Evolutionary conservation across 805 yeast genomes (phyloP).

Genomic region (Jamesozyma rosinii): DNA sequence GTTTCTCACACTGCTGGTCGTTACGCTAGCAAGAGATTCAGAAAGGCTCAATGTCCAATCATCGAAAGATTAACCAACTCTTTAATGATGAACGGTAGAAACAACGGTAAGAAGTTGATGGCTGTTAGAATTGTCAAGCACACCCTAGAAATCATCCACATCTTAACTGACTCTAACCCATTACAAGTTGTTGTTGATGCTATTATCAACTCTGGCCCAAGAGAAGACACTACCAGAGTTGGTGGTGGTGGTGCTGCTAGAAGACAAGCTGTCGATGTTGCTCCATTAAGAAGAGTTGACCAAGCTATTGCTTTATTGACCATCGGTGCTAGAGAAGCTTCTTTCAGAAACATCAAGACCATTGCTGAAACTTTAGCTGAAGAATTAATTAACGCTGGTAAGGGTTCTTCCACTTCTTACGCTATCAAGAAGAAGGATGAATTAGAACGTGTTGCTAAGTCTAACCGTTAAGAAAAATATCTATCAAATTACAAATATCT

Average conservation of each 20-base stretch:
- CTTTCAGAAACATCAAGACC: slow-evolving; percentile 99
- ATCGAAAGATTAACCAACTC: slow-evolving; percentile 99
- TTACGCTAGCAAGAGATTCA: slow-evolving; percentile 98
- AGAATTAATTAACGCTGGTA: slow-evolving; percentile 99
- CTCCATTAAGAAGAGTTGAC: slow-evolving; percentile 99
- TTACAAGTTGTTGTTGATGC: slow-evolving; percentile 98
- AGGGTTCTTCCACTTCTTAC: slow-evolving; percentile 99
- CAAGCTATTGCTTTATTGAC: slow-evolving; percentile 97
- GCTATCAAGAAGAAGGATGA: slow-evolving; percentile 99
- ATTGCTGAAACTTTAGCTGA: slow-evolving; percentile 99
- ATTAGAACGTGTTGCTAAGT: slow-evolving; percentile 99
- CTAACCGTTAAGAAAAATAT: slow-evolving; percentile 81
- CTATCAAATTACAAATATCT: not conserved
- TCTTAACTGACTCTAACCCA: slow-evolving; percentile 98
- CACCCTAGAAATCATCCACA: slow-evolving; percentile 95
- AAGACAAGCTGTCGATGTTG: slow-evolving; percentile 99
- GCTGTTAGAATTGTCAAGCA: slow-evolving; percentile 99
- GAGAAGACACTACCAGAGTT: slow-evolving; percentile 99
- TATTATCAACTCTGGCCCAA: slow-evolving; percentile 98
- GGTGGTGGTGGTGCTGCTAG: slow-evolving; percentile 99
- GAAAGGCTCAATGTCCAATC: slow-evolving; percentile 99
- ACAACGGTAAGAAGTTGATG: slow-evolving; percentile 99
- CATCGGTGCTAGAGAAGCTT: slow-evolving; percentile 99
- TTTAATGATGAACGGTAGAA: slow-evolving; percentile 99
- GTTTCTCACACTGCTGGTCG: slow-evolving; percentile 99